Base-by-base conservation (phyloP, 805 yeast species). In the Ogataea saltuana region DNA sequence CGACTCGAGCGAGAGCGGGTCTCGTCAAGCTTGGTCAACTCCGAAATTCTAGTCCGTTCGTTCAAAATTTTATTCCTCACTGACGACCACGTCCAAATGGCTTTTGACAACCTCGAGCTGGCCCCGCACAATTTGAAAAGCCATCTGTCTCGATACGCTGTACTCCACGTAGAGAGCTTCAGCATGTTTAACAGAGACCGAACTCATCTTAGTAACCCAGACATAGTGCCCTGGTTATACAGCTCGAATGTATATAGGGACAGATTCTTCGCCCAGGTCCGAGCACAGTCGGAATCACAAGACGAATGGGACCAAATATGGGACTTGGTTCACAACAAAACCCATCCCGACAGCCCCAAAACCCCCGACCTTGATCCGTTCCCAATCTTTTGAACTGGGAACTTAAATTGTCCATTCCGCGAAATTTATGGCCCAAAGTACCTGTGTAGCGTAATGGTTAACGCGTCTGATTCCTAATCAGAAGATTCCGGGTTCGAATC, bases 381-480 rank as follows among this genome's bases (percentile, higher is more conserved):
- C 22, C 32, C 40, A 22, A 18, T 27, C n/a, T 19, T n/a, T 28
- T n/a, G n/a, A n/a, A 28, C 4, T 12, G 21, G n/a, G 40, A 17
- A 19, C 27, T 27, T 26, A 36, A 36, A 13, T 20, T 11, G 32
- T 8, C 9, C 22, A 12, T 32, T 25, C 16, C 38, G 39, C 28
- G 19, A 23, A 44, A 28, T 29, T 41, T 38, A 40, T 42, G 44
- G 42, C 41, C 44, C 42, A 42, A 44, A 43, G 48, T 40, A 47
- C 74, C 73, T 68, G 70, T 66, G 76, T 72, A 70, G 78, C 78
- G 76, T 71, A 72, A 72, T 72, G 76, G 78, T 72, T 72, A 72
- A 70, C 78, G 76, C 78, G 74, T 72, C 72, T 72, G 76, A 72
- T 75, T 72, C 72, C 76, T 72, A 71, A 72, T 72, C 77, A 72